phyloP scores from a whole-genome alignment of 2,329 filamentous ascomycete species.

The Thielaviopsis populi region DNA sequence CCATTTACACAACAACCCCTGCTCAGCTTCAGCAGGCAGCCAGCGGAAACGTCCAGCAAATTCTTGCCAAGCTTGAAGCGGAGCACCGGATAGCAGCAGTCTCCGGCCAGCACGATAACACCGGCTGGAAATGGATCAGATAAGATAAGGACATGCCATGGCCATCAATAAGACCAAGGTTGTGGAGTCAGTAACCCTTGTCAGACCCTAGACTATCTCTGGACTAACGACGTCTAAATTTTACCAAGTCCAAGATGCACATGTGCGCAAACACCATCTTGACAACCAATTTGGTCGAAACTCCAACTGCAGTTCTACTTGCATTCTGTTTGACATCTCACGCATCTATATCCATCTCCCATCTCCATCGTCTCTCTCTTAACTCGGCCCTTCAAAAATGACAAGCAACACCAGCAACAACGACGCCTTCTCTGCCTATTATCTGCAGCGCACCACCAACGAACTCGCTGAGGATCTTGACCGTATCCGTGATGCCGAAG shows the following conservation, averaged over 20 bases:
- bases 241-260: not conserved
- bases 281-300: no score
- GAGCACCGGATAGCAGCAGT: constrained; percentile 49
- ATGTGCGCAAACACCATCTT: no score
- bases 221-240: not conserved
- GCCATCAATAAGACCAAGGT: not conserved
- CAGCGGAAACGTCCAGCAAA: constrained; percentile 58
- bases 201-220: no score
- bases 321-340: not conserved
- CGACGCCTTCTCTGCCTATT: constrained; percentile 45
- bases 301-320: no score
- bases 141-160: constrained; percentile 20
- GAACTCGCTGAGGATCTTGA: constrained; percentile 64
- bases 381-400: constrained; percentile 1
- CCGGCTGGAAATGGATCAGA: not conserved
- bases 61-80: constrained; percentile 59
- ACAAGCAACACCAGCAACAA: constrained; percentile 1
- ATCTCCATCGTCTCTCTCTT: not conserved
- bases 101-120: not conserved
- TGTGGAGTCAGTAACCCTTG: not conserved
- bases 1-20: constrained; percentile 70
- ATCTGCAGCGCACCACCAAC: constrained; percentile 51
- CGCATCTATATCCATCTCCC: not conserved
- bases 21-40: constrained; percentile 63
- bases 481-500: constrained; percentile 50